Conservation (phyloP, 2,329 filamentous ascomycete genomes). For the Pestalotiopsis sp. region DNA sequence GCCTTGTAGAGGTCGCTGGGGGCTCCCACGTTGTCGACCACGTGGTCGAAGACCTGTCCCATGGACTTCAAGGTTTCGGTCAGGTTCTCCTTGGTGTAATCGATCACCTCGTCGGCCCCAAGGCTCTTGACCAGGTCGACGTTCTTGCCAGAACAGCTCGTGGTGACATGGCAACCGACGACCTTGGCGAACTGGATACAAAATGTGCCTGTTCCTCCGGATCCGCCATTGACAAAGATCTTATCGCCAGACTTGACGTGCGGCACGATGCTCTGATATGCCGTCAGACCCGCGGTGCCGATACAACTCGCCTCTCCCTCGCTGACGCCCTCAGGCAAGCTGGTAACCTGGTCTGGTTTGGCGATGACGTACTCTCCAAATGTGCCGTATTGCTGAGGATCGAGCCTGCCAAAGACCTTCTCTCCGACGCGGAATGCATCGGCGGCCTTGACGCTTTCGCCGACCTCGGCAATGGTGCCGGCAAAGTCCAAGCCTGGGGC, state of each 20-base stretch:
- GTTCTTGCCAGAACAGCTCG: constrained; percentile 59
- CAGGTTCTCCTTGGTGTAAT: constrained; percentile 56
- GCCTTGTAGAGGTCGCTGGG: constrained; percentile 55
- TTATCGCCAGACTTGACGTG: constrained; percentile 44
- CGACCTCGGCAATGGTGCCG: constrained; percentile 41
- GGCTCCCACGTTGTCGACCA: constrained; percentile 58
- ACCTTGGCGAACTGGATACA: constrained; percentile 65
- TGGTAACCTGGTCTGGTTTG: constrained; percentile 30
- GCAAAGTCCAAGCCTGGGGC: constrained; percentile 54
- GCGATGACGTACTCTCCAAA: constrained; percentile 44
- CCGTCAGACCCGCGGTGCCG: constrained; percentile 49
- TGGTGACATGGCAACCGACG: constrained; percentile 59
- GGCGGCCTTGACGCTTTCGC: constrained; percentile 25
- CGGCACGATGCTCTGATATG: constrained; percentile 49
- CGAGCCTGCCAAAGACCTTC: constrained; percentile 8
- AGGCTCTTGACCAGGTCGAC: constrained; percentile 56
- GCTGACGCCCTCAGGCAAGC: constrained; percentile 45
- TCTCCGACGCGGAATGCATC: constrained; percentile 10
- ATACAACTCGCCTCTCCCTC: constrained; percentile 43
- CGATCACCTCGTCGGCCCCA: constrained; percentile 64
- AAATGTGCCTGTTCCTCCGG: constrained; percentile 60
- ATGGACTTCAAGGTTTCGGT: constrained; percentile 45
- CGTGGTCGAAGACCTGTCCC: constrained; percentile 49
- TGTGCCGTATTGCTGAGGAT: constrained; percentile 31
- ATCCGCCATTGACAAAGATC: constrained; percentile 65